A percentile compares a stretch with the other conserved stretches of the same genome.
Evolutionary conservation across 345 rosid genomes (phyloP).

Genomic region (Brassica incana): DNA sequence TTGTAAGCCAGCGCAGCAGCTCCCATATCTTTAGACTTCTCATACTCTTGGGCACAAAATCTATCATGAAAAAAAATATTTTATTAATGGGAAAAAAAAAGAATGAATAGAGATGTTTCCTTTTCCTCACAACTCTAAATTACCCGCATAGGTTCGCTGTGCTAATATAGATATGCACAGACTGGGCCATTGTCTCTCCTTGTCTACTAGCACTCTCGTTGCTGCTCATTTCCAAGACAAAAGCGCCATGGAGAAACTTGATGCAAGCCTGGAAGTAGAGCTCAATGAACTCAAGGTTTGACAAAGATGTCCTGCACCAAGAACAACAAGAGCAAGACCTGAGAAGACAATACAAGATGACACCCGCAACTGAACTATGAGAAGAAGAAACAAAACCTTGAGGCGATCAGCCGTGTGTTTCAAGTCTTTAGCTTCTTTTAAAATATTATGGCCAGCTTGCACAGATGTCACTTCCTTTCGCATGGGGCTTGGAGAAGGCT

Average conservation of each 20-base stretch:
- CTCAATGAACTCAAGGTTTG: constrained; percentile 60
- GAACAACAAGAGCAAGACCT: constrained; percentile 29
- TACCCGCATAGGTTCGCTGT: constrained; percentile 98
- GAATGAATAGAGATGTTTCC: background rate
- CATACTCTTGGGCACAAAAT: constrained; percentile 93
- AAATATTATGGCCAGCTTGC: constrained; percentile 65
- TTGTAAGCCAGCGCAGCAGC: constrained; percentile 97
- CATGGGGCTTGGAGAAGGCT: constrained; percentile 44
- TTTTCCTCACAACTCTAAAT: constrained; percentile 39
- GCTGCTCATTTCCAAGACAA: constrained; percentile 67
- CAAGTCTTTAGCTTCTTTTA: constrained; percentile 91
- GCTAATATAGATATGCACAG: constrained; percentile 65
- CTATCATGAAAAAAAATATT: constrained; percentile 41
- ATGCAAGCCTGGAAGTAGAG: constrained; percentile 95
- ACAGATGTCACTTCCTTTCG: constrained; percentile 37
- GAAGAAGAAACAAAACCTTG: constrained; percentile 52
- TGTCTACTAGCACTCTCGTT: constrained; percentile 65
- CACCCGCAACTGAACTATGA: constrained; percentile 23
- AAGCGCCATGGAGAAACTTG: constrained; percentile 90
- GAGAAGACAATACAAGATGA: constrained; percentile 11
- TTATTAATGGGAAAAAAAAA: constrained; percentile 15
- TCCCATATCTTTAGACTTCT: constrained; percentile 88
- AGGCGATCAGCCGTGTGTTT: constrained; percentile 94
- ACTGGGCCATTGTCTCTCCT: constrained; percentile 67
- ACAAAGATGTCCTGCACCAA: constrained; percentile 65